Base-by-base conservation (phyloP, 768 basidiomycete species). In the Wakefieldia striispora region DNA sequence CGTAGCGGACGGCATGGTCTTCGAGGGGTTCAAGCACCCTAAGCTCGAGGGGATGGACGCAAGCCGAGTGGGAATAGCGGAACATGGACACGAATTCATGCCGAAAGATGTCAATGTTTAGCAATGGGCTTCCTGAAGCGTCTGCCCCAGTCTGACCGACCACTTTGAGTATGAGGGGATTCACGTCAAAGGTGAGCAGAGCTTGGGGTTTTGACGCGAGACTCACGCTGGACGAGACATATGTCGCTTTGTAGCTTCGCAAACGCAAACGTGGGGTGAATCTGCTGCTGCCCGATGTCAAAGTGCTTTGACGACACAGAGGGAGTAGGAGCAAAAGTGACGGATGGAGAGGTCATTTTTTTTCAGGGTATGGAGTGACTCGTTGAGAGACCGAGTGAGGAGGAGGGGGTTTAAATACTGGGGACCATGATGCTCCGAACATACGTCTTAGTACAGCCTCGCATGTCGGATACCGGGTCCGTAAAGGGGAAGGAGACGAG, bases 11-110 rank as follows among this genome's bases (percentile, higher is more conserved):
- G 38, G 73, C 66, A 20, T 66, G 66, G 8, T 76, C 75, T 24
- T 77, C 72, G 35, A 84, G 78, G 24, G 67, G 58, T 60, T 82
- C 77, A 20, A 84, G 65, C 47, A 84, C 73, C 50, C 67, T 70
- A 13, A 84, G 72, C 44, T 69, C 67, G 16, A 53, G 54, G 10
- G 67, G 63, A 29, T 57, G 59, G 0, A 69, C 43, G 17, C 80
- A 74, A 2, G 72, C 55, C 12, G 79, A 77, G 52, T 83, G 77
- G 1, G 67, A 67, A 48, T 80, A 76, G 34, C 82, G 80, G 57
- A 84, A 84, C 44, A 84, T 84, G 55, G 78, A 78, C 63, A 79
- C 78, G 54, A 83, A 82, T 63, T 84, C 82, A 59, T 84, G 81
- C 16, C 60, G 56, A 50, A 69, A 69, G 43, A 69, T 35, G 26